Evolutionary conservation across 1,139 yeast genomes (phyloP).

Genomic region (Diutina scorzettiae): DNA sequence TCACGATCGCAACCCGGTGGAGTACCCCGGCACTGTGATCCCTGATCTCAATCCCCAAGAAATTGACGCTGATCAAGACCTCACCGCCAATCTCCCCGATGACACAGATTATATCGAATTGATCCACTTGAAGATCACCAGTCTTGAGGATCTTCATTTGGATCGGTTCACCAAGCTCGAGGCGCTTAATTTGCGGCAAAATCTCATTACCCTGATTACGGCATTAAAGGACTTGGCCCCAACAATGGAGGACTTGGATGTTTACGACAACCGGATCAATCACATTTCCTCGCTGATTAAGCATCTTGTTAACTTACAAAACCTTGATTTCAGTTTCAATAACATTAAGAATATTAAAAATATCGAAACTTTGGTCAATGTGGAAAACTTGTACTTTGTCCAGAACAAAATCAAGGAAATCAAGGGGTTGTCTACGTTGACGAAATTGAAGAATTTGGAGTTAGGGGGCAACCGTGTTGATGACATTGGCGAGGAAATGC

Average conservation of each 20-base stretch:
- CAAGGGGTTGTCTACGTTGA: constrained; percentile 48
- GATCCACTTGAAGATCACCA: constrained; percentile 63
- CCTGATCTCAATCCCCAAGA: constrained; percentile 41
- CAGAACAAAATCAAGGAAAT: constrained; percentile 78
- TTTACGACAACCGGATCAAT: constrained; percentile 84
- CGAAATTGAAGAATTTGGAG: constrained; percentile 60
- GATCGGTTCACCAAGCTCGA: constrained; percentile 46
- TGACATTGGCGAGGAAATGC: constrained; percentile 47
- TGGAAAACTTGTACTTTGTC: constrained; percentile 69
- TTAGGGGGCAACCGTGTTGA: constrained; percentile 83
- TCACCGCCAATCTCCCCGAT: constrained; percentile 48
- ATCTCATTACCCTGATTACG: constrained; percentile 60
- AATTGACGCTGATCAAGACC: constrained; percentile 41
- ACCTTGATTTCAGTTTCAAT: constrained; percentile 81
- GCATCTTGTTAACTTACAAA: constrained; percentile 44
- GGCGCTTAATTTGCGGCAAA: constrained; percentile 70
- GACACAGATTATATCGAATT: constrained; percentile 64
- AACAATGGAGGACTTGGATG: constrained; percentile 64
- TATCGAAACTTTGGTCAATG: constrained; percentile 45
- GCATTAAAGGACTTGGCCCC: constrained; percentile 54
- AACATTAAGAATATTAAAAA: constrained; percentile 82
- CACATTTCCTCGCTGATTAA: constrained; percentile 67
- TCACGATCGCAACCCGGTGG: constrained; percentile 12
- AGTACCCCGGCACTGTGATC: constrained; percentile 36
- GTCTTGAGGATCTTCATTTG: constrained; percentile 56